Base-by-base conservation (phyloP, 495 filamentous ascomycete genomes). In the Sporormia fimetaria region DNA sequence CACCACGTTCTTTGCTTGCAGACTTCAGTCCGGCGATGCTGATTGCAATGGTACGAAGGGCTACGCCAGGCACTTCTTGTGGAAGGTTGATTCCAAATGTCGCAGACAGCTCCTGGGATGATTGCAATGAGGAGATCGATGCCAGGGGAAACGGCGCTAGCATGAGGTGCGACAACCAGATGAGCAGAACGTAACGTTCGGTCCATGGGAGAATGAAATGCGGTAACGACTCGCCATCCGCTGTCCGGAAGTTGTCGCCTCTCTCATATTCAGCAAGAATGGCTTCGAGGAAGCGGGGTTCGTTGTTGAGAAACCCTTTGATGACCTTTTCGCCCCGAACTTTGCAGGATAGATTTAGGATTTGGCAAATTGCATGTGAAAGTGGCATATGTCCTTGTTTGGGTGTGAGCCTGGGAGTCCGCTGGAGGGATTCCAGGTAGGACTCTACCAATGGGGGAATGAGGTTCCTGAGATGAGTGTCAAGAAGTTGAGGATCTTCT, bases 401-500 rank as follows among this genome's bases (percentile, higher is more conserved):
- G 23, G 17, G 31, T 55, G 57, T 36, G 21, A 10, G 47, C 26
- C 15, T 44, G 34, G 26, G 41, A 32, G 46, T 33, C 10, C 15
- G 15, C 6, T 27, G 33, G 35, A 90, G 58, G 57, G 76, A 82
- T 42, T 74, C 72, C 21, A 94, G 63, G 47, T 83, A 88, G 24
- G 80, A 77, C 56, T 74, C 68, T 14, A 83, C 76, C 31, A 95
- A 67, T 6, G 70, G 65, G 22, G 81, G 74, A 26, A 98, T 59
- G 56, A 92, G 73, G 42, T 64, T 66, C 42, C 77, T 73, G 30
- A 99, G 70, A 57, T 90, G 68, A 1, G 86, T 79, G 60, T 99
- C 90, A n/a, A 99, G 74, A 3, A 99, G 73, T 57, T 99, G 90
- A 14, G 90, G 88, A 52, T 84, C 80, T 64, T 95, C 90, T 68